Base-by-base conservation (phyloP, 371 early-diverging fungal species). In the Apophysomyces variabilis region DNA sequence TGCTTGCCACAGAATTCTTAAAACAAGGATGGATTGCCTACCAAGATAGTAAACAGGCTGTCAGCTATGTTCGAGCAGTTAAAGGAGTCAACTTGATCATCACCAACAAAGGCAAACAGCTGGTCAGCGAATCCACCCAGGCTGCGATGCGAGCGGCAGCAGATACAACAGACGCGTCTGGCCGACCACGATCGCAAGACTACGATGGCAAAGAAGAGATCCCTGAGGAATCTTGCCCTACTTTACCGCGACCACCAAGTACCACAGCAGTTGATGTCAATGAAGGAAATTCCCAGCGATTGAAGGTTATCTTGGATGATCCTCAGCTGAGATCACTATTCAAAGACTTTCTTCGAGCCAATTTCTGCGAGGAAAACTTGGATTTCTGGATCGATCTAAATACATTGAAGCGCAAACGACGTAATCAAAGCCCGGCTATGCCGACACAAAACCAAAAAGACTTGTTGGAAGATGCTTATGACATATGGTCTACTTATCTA, bases 321-420 rank as follows among this genome's bases (percentile, higher is more conserved):
- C 64, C 82, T 1, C 80, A 77, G 6, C 73, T 91, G 6, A 80
- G 89, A 16, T 82, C 86, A 8, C 76, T 87, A 7, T 91, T 90
- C 73, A 86, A 87, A 66, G 84, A 81, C 58, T 91, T 89, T 68
- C 69, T 89, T 26, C 76, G 84, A 16, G 81, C 86, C 35, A 88
- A 90, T 61, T 87, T 87, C 61, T 91, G 90, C 66, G 89, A 89
- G 63, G 92, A 92, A 59, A 92, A 91, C 60, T 71, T 90, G 38
- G 82, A 87, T 44, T 92, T 91, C 58, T 87, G 86, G 83, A 78
- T 87, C 16, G 90, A 92, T 62, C 75, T 80, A 60, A 73, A 61
- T 56, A 72, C 80, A 26, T 35, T 85, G 43, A 58, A 72, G 46
- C 69, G 83, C 64, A 73, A 77, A 67, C 73, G 64, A 47, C 70